phyloP scores from a whole-genome alignment of 148 eudicot genomes.

The Amaranthus cruentus region DNA sequence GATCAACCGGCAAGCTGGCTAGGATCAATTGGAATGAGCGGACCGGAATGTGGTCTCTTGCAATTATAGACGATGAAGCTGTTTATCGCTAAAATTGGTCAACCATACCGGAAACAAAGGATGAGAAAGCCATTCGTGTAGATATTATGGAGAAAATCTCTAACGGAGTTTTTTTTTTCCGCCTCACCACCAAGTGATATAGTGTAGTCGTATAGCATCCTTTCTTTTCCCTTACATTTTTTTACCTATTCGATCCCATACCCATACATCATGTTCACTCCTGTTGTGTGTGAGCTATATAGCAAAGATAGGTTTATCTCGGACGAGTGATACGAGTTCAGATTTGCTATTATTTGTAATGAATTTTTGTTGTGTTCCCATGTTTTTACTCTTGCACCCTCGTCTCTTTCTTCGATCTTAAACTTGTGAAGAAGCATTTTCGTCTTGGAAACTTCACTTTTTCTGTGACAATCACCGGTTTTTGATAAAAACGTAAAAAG shows the following conservation, averaged over 20 bases:
- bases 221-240: conserved; percentile 11
- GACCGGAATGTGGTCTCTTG: conserved; percentile 30
- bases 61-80: conserved; percentile 15
- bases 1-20: conserved; percentile 16
- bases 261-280: conserved; percentile 1
- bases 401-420: too few relatives aligned
- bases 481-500: too few relatives aligned
- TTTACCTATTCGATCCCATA: background rate
- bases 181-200: conserved; percentile 5
- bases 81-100: conserved; percentile 4
- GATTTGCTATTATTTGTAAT: conserved; percentile 17
- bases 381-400: too few relatives aligned
- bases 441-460: too few relatives aligned
- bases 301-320: conserved; percentile 15
- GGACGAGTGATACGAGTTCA: conserved; percentile 2
- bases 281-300: conserved; percentile 11
- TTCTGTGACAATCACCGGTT: too few relatives aligned
- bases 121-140: conserved; percentile 4
- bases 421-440: too few relatives aligned
- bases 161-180: conserved; percentile 3
- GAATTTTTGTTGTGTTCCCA: conserved; percentile 8
- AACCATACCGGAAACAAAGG: background rate
- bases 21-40: conserved; percentile 24
- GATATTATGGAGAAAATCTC: conserved; percentile 12
- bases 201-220: conserved; percentile 16